Conservation (phyloP, 768 basidiomycete genomes). For the Boletus subcaerulescens region DNA sequence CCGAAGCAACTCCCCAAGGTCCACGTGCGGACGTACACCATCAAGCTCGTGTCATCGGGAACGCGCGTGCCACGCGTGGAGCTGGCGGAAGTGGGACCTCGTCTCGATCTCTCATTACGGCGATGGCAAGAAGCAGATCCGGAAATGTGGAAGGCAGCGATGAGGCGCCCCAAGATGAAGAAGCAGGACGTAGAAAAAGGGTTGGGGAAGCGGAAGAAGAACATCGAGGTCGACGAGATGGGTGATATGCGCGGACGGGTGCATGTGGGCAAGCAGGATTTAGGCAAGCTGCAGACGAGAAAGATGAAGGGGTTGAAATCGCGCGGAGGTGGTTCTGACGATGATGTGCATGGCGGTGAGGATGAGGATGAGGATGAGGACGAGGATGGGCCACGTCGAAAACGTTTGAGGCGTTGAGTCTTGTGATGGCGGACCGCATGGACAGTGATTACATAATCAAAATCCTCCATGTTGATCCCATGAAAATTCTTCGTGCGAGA, state of each 20-base stretch:
- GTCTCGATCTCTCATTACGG: conserved; percentile 77
- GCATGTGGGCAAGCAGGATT: conserved; percentile 87
- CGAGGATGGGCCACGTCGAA: conserved; percentile 15
- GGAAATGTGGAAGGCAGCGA: conserved; percentile 76
- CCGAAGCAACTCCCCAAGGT: conserved; percentile 64
- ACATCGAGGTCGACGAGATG: conserved; percentile 97
- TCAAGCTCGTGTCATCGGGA: conserved; percentile 71
- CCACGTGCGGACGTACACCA: conserved; percentile 85
- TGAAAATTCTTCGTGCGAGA: conserved; percentile 22
- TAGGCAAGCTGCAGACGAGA: conserved; percentile 80
- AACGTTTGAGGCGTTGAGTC: conserved; percentile 9
- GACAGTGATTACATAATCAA: conserved; percentile 18
- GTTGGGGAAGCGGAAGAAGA: conserved; percentile 90
- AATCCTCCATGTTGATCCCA: conserved; percentile 6
- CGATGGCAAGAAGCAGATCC: conserved; percentile 72
- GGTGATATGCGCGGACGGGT: conserved; percentile 90
- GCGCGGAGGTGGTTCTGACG: not conserved
- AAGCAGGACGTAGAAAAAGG: conserved; percentile 86
- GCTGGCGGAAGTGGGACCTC: conserved; percentile 88
- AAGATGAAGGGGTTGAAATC: conserved; percentile 94
- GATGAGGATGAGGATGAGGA: conserved; percentile 24
- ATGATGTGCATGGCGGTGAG: conserved; percentile 2
- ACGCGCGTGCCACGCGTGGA: conserved; percentile 78
- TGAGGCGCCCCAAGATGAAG: conserved; percentile 83
- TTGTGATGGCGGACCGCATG: not conserved